Base-by-base conservation (phyloP, 2,329 filamentous ascomycete genomes). In the Meredithiella fracta region DNA sequence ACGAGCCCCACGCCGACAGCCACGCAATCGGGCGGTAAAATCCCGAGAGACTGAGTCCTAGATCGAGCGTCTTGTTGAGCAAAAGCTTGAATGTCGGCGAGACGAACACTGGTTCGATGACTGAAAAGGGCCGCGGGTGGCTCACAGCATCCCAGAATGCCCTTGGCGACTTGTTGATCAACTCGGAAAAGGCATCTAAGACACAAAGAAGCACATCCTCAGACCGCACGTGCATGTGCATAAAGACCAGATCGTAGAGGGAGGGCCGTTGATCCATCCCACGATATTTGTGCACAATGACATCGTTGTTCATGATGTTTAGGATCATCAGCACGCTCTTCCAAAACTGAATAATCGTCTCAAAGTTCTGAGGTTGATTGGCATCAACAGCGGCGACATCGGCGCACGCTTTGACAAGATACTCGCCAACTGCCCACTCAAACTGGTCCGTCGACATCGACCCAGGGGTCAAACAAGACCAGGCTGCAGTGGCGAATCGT, bases 61-160 rank as follows among this genome's bases (percentile, higher is more conserved):
- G 51, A 22, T 76, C 72, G 47, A 81, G 70, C 14, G 82, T 82
- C 60, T 82, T 78, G 7, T 71, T 67, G 11, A 90, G 73, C 5
- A 86, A 66, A n/a, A 69, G 69, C 34, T 75, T 74, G 62, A 86
- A 80, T 2, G 78, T 74, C 6, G 82, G 81, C 60, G 85, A 89
- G 58, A 77, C 79, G 62, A 92, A 86, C 47, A 95, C 78, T 60
- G 89, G 78, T 65, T 96, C 89, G n/a, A 88, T 80, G 51, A 97
- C 80, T 34, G 83, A 80, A 44, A 82, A 82, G 2, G 88, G 84
- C 0, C 86, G 84, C 53, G 91, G 86, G 29, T 87, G 79, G 53
- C 85, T 83, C 69, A 94, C 83, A 1, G 88, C 83, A 62, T 88
- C 84, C 91, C 91, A 96, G 62, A 96, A 92, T 47, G 86, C 85